Percentiles rank a stretch among this genome's conserved stretches.
phyloP scores from a whole-genome alignment of 176 grass and related monocot genomes.

The Phragmites australis region DNA sequence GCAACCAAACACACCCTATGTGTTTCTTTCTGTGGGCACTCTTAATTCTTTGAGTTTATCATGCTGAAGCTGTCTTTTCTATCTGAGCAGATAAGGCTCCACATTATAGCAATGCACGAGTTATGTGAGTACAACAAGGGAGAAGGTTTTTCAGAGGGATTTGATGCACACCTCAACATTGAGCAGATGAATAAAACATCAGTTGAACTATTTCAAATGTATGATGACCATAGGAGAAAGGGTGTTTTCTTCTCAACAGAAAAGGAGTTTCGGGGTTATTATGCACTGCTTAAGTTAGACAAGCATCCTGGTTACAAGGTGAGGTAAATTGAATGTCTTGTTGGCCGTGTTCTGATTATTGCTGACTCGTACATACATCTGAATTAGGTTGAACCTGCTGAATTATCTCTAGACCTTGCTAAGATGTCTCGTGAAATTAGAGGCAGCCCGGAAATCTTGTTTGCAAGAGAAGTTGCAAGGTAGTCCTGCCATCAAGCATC shows the following conservation, averaged over 20 bases:
- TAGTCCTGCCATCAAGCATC: constrained; percentile 31
- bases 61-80: constrained; percentile 24
- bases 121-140: constrained; percentile 91
- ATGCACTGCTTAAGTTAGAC: constrained; percentile 95
- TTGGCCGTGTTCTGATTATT: constrained; percentile 30
- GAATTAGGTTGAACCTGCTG: constrained; percentile 84
- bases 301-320: constrained; percentile 99
- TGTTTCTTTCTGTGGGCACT: neutral
- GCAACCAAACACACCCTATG: too few species aligned
- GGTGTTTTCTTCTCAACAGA: constrained; percentile 72
- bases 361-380: constrained; percentile 32
- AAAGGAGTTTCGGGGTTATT: constrained; percentile 95
- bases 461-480: constrained; percentile 92
- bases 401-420: constrained; percentile 91
- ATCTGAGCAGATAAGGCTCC: constrained; percentile 79
- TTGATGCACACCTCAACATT: constrained; percentile 97
- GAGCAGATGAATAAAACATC: constrained; percentile 99
- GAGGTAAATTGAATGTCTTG: constrained; percentile 27
- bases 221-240: constrained; percentile 85
- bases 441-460: constrained; percentile 69
- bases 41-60: constrained; percentile 11
- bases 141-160: constrained; percentile 93
- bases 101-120: constrained; percentile 94
- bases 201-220: constrained; percentile 97
- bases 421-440: constrained; percentile 92